Percentiles rank a stretch among this genome's conserved stretches.
These are phyloP conservation scores for Cercospora berteroae DNA, from an alignment of 2,329 filamentous ascomycete genomes.

Conservation along the genomic window DNA sequence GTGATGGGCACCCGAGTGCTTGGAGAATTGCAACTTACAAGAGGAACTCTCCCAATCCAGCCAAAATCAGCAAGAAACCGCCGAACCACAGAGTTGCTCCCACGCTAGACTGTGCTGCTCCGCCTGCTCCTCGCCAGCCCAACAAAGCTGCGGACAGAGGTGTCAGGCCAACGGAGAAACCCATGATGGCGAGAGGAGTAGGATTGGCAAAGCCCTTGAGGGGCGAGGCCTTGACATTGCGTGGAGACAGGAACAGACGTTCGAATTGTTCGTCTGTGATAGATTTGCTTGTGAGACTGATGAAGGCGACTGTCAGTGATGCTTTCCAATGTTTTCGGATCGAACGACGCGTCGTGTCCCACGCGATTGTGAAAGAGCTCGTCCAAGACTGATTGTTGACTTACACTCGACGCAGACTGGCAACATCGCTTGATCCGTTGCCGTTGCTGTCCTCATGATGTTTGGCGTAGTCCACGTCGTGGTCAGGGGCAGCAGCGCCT, in stretches of 20 bases:
- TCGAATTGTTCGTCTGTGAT: slow-evolving; percentile 31
- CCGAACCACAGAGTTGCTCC: slow-evolving; percentile 36
- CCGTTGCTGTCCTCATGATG: not conserved
- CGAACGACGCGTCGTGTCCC: not conserved
- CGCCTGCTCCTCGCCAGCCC: slow-evolving; percentile 20
- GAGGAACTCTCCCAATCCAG: slow-evolving; percentile 38
- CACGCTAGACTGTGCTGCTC: slow-evolving; percentile 16
- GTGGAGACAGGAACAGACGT: slow-evolving; percentile 26
- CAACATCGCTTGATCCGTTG: not conserved
- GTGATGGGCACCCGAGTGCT: not conserved
- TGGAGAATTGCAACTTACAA: slow-evolving; percentile 20
- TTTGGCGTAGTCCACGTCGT: not conserved
- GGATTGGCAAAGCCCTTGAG: slow-evolving; percentile 27
- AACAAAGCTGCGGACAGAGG: slow-evolving; percentile 24
- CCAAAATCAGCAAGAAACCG: slow-evolving; percentile 37
- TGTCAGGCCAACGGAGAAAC: slow-evolving; percentile 25
- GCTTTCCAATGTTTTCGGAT: not conserved
- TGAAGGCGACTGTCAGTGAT: not conserved
- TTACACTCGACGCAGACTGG: slow-evolving; percentile 1
- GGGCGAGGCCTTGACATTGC: slow-evolving; percentile 18
- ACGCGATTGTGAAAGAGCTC: not conserved
- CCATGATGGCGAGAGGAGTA: slow-evolving; percentile 26
- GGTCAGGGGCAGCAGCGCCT: not conserved
- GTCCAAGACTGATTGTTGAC: not conserved
- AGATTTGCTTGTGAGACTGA: slow-evolving; percentile 22